Evolutionary conservation across 2,329 filamentous ascomycete genomes (phyloP).

Genomic region (Magnaporthiopsis incrustans): DNA sequence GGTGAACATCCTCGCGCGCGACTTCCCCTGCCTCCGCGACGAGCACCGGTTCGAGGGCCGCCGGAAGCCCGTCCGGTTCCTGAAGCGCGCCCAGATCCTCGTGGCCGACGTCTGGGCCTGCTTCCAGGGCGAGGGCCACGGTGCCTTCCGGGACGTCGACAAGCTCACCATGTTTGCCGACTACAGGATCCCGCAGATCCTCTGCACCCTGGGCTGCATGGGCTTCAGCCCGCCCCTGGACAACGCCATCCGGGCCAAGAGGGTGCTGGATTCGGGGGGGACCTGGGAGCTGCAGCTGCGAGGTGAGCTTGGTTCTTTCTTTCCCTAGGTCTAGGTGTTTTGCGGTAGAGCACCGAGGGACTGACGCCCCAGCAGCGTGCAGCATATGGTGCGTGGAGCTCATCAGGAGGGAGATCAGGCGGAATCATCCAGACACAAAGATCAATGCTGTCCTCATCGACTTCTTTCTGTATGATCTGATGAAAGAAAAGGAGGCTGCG

Average conservation of each 20-base stretch:
- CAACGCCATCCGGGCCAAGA: constrained; percentile 55
- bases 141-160: constrained; percentile 81
- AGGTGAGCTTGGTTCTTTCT: constrained; percentile 37
- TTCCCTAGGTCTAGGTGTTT: too few species aligned
- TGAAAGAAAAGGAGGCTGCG: constrained; percentile 71
- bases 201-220: constrained; percentile 74
- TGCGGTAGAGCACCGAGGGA: too few species aligned
- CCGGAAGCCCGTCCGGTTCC: constrained; percentile 62
- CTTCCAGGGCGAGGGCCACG: constrained; percentile 73
- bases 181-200: constrained; percentile 91
- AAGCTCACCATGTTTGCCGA: constrained; percentile 98
- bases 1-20: constrained; percentile 74
- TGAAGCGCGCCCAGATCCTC: constrained; percentile 93
- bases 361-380: constrained; percentile 49
- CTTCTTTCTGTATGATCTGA: constrained; percentile 93
- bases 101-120: constrained; percentile 96
- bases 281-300: constrained; percentile 81
- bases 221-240: constrained; percentile 77
- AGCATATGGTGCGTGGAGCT: constrained; percentile 96
- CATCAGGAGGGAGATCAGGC: constrained; percentile 71
- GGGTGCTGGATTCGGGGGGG: constrained; percentile 62
- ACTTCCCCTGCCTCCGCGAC: constrained; percentile 83
- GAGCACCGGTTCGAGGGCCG: constrained; percentile 64
- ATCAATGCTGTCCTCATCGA: constrained; percentile 91
- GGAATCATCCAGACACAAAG: constrained; percentile 59